Evolutionary conservation across 371 early-diverging fungal genomes (phyloP), one percentile per base, ranked within the genome.

Genomic region (Rhizopus arrhizus): DNA sequence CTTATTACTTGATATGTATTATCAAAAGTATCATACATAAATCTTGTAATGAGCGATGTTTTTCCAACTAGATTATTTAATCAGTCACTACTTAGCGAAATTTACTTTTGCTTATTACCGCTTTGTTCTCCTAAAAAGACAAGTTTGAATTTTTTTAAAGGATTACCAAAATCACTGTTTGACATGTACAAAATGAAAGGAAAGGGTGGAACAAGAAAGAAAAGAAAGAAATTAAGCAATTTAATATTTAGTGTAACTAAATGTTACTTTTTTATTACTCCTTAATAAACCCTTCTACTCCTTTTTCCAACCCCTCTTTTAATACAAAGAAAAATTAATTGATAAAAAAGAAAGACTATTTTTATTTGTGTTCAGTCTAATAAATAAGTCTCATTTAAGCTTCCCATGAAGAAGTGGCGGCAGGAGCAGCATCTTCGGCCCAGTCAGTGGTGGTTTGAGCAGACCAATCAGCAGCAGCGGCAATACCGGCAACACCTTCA

Each of bases 1-100:
- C 2, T 9, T 47, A 16, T 41, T 85, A 91, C 93, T 80, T 93
- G 95, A 74, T 98, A 97, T 11, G 95, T 93, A 62, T 92, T 93
- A 81, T 98, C 97, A 70, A 98, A 98, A 22, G 95, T 95, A 69
- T 97, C 97, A 72, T 98, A 97, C 98, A 98, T 97, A 76, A 98
- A 98, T 15, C 97, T 86, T 16, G 99, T 98, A 64, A 99, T 98
- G 48, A 99, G 85, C 8, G 98, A 97, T 3, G 99, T 99, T 74
- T 99, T 99, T 60, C 99, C 99, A 40, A 99, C 99, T 93, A 68
- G 13, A 53, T 11, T 28, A 12, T 47, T 11, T 12, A 28, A 16
- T 42, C 32, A 40, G 13, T 7, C 22, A 22, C 13, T 29, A 55
- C 13, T n/a, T 28, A 35, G 13, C 13, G 3, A 41, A 10, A 40